Percentiles rank a stretch among this genome's conserved stretches.
These are phyloP conservation scores for Gaillardinia entomophila DNA, from an alignment of 805 yeast species.

Conservation along the genomic window DNA sequence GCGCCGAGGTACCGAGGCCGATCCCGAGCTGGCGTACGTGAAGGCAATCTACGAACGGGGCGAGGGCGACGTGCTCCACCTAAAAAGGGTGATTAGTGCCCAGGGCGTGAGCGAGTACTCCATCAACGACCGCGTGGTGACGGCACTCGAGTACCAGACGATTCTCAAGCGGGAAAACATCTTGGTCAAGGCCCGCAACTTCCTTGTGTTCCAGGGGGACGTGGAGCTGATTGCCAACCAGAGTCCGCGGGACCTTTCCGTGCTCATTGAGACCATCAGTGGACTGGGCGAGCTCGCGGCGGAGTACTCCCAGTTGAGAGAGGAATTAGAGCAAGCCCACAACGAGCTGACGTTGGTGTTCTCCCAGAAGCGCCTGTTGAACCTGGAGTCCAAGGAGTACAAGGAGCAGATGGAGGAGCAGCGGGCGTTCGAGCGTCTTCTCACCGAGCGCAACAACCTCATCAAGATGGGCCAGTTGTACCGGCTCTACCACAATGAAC, in stretches of 20 bases:
- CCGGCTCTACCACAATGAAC: conserved; percentile 58
- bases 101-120: conserved; percentile 64
- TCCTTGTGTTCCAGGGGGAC: conserved; percentile 94
- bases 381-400: conserved; percentile 71
- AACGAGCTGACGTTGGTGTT: conserved; percentile 59
- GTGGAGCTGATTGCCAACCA: conserved; percentile 91
- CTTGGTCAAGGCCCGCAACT: conserved; percentile 82
- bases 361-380: conserved; percentile 62
- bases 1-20: conserved; percentile 22
- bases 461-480: conserved; percentile 52
- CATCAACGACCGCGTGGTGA: conserved; percentile 54
- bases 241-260: conserved; percentile 68
- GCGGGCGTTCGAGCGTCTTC: conserved; percentile 54
- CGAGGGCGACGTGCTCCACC: conserved; percentile 50
- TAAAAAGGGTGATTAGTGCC: conserved; percentile 56
- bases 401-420: conserved; percentile 71
- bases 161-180: conserved; percentile 74
- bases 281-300: conserved; percentile 66
- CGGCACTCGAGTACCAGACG: conserved; percentile 59
- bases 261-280: conserved; percentile 72
- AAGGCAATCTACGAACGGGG: conserved; percentile 67
- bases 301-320: conserved; percentile 63
- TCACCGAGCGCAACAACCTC: conserved; percentile 42
- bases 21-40: conserved; percentile 62
- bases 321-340: conserved; percentile 60